phyloP scores from a whole-genome alignment of 108 stramenopile species.

The Schizochytrium sp. region DNA sequence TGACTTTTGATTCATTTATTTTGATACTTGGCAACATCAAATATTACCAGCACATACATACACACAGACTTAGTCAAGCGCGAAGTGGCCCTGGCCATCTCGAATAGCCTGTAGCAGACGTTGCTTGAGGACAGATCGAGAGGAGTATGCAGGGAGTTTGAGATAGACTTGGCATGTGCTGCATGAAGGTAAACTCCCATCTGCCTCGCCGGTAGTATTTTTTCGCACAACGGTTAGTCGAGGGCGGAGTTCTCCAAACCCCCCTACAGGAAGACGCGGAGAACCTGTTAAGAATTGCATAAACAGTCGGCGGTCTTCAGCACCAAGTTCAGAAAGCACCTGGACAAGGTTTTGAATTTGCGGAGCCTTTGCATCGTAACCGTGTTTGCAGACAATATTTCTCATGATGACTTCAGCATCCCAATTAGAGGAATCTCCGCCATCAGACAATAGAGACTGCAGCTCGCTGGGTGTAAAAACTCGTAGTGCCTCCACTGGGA shows the following conservation, averaged over 20 bases:
- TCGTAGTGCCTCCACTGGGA: slow-evolving; percentile 41
- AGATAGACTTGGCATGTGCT: slow-evolving; percentile 61
- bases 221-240: slow-evolving; percentile 56
- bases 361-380: not conserved
- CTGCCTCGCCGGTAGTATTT: not conserved
- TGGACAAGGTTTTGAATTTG: slow-evolving; percentile 26
- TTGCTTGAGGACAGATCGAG: slow-evolving; percentile 22
- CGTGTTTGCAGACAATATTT: slow-evolving; percentile 58
- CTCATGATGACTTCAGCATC: slow-evolving; percentile 38
- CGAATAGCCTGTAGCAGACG: slow-evolving; percentile 56
- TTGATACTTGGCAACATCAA: not conserved
- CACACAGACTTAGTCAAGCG: not conserved
- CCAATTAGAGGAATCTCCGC: slow-evolving; percentile 2
- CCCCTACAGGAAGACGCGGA: slow-evolving; percentile 55
- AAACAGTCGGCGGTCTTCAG: slow-evolving; percentile 26
- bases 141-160: slow-evolving; percentile 41
- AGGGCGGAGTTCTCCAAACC: slow-evolving; percentile 53
- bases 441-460: slow-evolving; percentile 32
- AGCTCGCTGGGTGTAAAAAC: slow-evolving; percentile 47
- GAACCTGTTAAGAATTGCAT: slow-evolving; percentile 59
- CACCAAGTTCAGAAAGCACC: slow-evolving; percentile 30
- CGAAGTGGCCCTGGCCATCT: slow-evolving; percentile 58
- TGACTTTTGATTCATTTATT: not conserved
- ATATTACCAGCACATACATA: not conserved
- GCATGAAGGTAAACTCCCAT: slow-evolving; percentile 28